Base-by-base conservation (phyloP, 345 rosid species). In the Bretschneidera sinensis region DNA sequence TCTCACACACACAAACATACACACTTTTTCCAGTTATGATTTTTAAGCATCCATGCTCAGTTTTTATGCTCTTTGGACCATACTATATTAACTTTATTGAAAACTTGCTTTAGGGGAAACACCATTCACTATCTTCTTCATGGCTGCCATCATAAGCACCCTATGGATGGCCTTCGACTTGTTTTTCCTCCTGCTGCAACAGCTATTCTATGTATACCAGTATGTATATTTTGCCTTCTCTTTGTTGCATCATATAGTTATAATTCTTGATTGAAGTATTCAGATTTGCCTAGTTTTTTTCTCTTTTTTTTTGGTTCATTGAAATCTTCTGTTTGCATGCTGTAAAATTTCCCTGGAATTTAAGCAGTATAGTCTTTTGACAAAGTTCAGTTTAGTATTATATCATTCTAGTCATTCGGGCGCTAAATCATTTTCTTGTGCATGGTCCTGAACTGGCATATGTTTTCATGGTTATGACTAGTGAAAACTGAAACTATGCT, bases 61-160 rank as follows among this genome's bases (percentile, higher is more conserved):
- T 11, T 39, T 1, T 39, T 39, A 5, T 1, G 35, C 10, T 11
- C 45, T 7, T 39, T 4, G 15, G 4, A 39, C 15, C 45, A 39
- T 28, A 28, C 8, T 28, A 28, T 1, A 39, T 14, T 39, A 39
- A 39, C 15, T 7, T 5, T 1, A 39, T 13, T 39, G 45, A 39
- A 14, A 39, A 39, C 35, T 34, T 49, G 43, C 24, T 71, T 21
- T 49, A 88, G 96, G 96, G 85, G 84, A 59, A 88, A 86, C 72
- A 88, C 96, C 0, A 20, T 70, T 6, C 96, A 88, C 71, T 88
- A 88, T 73, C 96, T 88, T 76, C 68, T 88, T 64, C 96, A 88
- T 73, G 96, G 96, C 62, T 88, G 96, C 68, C 96, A 88, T 67
- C 96, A 86, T 51, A 88, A 88, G 79, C 96, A 88, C 73, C 95